Percentiles rank a stretch among this genome's conserved stretches.
Conservation (phyloP, 768 basidiomycete species). For the Tulasnella sp. region DNA sequence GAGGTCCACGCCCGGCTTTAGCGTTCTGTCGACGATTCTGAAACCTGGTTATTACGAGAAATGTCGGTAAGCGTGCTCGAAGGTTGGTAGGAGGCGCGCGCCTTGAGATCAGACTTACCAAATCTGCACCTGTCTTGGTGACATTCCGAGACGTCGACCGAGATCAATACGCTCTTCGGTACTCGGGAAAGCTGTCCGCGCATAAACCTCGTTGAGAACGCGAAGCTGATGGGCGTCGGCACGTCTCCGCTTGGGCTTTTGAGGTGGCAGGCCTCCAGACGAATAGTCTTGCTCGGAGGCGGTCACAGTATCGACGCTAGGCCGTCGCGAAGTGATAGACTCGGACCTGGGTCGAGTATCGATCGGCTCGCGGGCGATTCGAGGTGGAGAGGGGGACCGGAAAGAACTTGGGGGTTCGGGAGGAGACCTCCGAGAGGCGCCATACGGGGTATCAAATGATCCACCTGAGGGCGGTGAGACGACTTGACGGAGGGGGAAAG, state of each 20-base stretch:
- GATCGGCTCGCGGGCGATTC: background rate
- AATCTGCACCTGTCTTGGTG: constrained; percentile 18
- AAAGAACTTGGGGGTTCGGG: background rate
- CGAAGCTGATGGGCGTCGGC: constrained; percentile 16
- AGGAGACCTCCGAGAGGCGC: background rate
- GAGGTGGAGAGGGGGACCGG: background rate
- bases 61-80: background rate
- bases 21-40: constrained; percentile 14
- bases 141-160: constrained; percentile 15
- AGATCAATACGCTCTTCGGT: constrained; percentile 18
- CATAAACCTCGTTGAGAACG: constrained; percentile 16
- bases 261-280: background rate
- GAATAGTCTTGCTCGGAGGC: background rate
- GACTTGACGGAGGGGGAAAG: background rate
- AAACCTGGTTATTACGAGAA: background rate
- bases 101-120: constrained; percentile 8
- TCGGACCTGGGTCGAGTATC: background rate
- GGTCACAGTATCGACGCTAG: background rate
- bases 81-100: background rate
- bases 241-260: constrained; percentile 15
- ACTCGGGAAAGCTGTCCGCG: constrained; percentile 17
- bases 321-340: background rate
- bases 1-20: constrained; percentile 1
- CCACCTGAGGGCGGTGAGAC: background rate
- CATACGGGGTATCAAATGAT: background rate